A percentile compares a stretch with the other conserved stretches of the same genome.
Conservation (phyloP, 148 eudicot genomes). For the Heliosperma pusillum region DNA sequence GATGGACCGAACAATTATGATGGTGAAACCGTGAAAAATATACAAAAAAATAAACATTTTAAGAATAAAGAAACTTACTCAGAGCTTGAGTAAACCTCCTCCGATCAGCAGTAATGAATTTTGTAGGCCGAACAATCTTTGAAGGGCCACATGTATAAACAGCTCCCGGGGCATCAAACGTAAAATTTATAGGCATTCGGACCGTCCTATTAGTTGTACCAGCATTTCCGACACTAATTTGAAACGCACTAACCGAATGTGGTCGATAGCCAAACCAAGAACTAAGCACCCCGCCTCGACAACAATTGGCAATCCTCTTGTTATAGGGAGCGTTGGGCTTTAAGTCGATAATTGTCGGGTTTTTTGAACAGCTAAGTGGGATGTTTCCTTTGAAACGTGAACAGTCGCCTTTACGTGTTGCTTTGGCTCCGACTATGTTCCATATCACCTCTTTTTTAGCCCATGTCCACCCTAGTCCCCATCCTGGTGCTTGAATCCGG, state of each 20-base stretch:
- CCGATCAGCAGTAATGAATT: slow-evolving; percentile 26
- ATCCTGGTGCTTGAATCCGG: slow-evolving; percentile 51
- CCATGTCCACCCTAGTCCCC: slow-evolving; percentile 73
- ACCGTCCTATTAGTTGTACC: slow-evolving; percentile 47
- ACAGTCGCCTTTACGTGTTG: slow-evolving; percentile 55
- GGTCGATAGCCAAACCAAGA: slow-evolving; percentile 46
- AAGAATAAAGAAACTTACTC: slow-evolving; percentile 35
- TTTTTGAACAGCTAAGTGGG: slow-evolving; percentile 47
- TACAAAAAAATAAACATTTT: background rate
- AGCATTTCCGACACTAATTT: slow-evolving; percentile 39
- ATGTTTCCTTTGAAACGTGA: slow-evolving; percentile 40
- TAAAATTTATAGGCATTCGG: slow-evolving; percentile 38
- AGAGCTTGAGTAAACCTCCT: slow-evolving; percentile 48
- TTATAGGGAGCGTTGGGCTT: slow-evolving; percentile 39
- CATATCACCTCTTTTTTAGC: slow-evolving; percentile 60
- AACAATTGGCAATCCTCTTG: slow-evolving; percentile 46
- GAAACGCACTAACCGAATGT: slow-evolving; percentile 36
- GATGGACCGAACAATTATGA: no score
- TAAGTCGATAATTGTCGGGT: slow-evolving; percentile 46
- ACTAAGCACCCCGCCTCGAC: slow-evolving; percentile 52
- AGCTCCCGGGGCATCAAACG: slow-evolving; percentile 41
- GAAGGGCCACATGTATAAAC: slow-evolving; percentile 53
- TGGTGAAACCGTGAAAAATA: no score
- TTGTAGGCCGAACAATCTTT: slow-evolving; percentile 33
- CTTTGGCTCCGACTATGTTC: slow-evolving; percentile 41